These are phyloP conservation scores for Stramenopiles sp. DNA, from an alignment of 352 stramenopile species.

Conservation along the genomic window DNA sequence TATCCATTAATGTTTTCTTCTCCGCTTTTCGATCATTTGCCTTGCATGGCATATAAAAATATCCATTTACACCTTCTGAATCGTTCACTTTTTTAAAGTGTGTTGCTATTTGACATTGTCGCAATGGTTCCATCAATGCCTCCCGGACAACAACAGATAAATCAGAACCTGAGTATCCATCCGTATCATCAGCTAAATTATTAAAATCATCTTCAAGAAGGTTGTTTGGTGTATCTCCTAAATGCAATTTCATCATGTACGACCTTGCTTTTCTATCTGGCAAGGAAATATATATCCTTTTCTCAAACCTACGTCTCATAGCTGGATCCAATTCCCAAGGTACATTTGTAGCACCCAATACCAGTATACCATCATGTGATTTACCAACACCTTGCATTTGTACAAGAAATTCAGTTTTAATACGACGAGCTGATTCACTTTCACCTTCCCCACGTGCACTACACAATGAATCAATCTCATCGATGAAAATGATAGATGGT, in stretches of 20 bases:
- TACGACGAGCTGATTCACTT: constrained; percentile 76
- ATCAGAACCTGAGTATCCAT: constrained; percentile 87
- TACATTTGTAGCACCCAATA: constrained; percentile 92
- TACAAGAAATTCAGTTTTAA: constrained; percentile 96
- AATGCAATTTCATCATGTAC: constrained; percentile 87
- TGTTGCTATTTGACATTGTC: constrained; percentile 87
- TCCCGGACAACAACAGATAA: constrained; percentile 89
- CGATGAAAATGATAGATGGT: constrained; percentile 85
- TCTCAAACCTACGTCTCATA: constrained; percentile 90
- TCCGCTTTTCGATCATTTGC: neutral
- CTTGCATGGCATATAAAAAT: neutral
- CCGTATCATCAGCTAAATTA: constrained; percentile 61
- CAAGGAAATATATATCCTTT: constrained; percentile 94
- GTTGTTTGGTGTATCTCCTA: constrained; percentile 83
- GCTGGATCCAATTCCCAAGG: constrained; percentile 92
- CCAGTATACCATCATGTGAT: constrained; percentile 64
- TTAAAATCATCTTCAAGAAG: constrained; percentile 80
- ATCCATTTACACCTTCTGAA: neutral
- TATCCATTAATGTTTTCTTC: constrained; percentile 5
- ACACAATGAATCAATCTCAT: constrained; percentile 89
- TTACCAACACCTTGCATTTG: constrained; percentile 88
- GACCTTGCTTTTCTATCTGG: constrained; percentile 66
- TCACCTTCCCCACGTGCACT: constrained; percentile 73
- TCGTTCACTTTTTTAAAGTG: constrained; percentile 45
- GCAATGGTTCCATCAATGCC: constrained; percentile 86